Percentiles rank a stretch among this genome's conserved stretches.
Evolutionary conservation across 139 green algal species (phyloP).

Genomic region (Zygnema cylindricum): DNA sequence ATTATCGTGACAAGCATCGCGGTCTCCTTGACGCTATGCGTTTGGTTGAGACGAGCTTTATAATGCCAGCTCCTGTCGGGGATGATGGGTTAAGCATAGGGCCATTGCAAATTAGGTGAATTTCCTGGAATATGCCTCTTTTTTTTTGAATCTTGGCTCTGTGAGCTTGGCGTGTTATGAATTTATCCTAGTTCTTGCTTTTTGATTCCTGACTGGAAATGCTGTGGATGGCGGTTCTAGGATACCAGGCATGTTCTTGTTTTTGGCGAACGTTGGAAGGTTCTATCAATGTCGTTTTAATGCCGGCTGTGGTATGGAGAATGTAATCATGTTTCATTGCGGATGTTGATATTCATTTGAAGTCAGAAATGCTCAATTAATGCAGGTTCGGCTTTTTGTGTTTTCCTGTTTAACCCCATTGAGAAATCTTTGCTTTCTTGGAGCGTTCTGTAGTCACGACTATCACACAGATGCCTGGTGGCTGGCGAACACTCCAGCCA

Average conservation of each 20-base stretch:
- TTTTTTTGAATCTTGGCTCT: too few species aligned
- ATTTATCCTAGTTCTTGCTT: too few species aligned
- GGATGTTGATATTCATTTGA: neutral
- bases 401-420: neutral
- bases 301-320: too few species aligned
- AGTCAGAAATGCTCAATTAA: neutral
- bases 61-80: slow-evolving; percentile 62
- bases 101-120: slow-evolving; percentile 64
- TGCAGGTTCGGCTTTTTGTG: neutral
- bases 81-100: slow-evolving; percentile 65
- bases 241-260: too few species aligned
- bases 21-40: slow-evolving; percentile 56
- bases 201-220: neutral
- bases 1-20: slow-evolving; percentile 44
- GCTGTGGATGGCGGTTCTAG: slow-evolving; percentile 1
- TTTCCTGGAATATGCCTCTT: neutral
- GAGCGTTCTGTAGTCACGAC: slow-evolving; percentile 41
- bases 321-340: too few species aligned
- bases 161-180: slow-evolving; percentile 2
- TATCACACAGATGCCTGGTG: slow-evolving; percentile 66
- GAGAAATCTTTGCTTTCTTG: neutral
- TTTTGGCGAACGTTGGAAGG: too few species aligned
- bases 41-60: slow-evolving; percentile 60
- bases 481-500: neutral
- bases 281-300: too few species aligned